Percentiles rank a stretch among this genome's conserved stretches.
Conservation (phyloP, 2,329 filamentous ascomycete species). For the Claviceps capensis region DNA sequence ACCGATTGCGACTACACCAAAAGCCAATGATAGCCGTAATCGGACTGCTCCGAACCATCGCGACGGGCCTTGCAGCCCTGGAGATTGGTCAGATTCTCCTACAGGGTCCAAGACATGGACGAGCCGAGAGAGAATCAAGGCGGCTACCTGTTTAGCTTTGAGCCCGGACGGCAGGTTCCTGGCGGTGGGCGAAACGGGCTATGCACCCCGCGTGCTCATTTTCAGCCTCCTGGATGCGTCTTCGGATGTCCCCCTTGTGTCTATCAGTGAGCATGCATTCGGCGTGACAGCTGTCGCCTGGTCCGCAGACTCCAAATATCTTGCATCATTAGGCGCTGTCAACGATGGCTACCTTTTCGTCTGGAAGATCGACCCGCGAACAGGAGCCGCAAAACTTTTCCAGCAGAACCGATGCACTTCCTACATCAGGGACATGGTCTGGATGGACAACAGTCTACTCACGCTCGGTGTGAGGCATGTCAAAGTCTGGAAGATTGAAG, state of each 20-base stretch:
- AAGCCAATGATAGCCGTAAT: constrained; percentile 50
- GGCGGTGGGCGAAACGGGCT: constrained; percentile 90
- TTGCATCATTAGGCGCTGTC: constrained; percentile 75
- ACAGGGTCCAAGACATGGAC: constrained; percentile 59
- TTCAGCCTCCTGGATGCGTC: constrained; percentile 74
- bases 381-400: constrained; percentile 65
- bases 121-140: constrained; percentile 84
- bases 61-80: constrained; percentile 31
- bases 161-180: constrained; percentile 78
- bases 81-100: constrained; percentile 48
- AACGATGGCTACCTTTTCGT: constrained; percentile 93
- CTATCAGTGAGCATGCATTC: constrained; percentile 78
- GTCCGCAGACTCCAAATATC: constrained; percentile 71
- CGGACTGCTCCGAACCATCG: constrained; percentile 33
- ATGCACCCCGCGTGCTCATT: constrained; percentile 79
- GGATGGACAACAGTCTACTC: constrained; percentile 73
- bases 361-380: constrained; percentile 75
- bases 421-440: constrained; percentile 71
- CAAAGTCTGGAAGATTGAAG: constrained; percentile 83
- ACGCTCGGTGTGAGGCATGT: constrained; percentile 85
- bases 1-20: constrained; percentile 37
- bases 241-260: constrained; percentile 69
- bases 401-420: constrained; percentile 87
- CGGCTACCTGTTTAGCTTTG: constrained; percentile 79
- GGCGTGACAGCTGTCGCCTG: constrained; percentile 83